Base-by-base conservation (phyloP, 176 grass and related monocot genomes). In the Musa schizocarpa region DNA sequence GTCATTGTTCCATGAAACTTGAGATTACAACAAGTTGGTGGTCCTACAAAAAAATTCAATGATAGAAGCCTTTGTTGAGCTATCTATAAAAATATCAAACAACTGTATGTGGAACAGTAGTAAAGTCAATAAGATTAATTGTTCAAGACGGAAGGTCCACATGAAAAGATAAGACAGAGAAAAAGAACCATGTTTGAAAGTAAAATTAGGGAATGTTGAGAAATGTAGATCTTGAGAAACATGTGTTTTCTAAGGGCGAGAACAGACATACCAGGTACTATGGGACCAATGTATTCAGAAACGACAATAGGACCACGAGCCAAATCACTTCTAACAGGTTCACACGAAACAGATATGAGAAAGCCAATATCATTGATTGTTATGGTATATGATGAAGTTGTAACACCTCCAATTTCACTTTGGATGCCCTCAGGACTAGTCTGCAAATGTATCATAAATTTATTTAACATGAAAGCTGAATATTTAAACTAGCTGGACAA, bases 301-400 rank as follows among this genome's bases (percentile, higher is more conserved):
- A 82, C 72, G 78, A 91, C 75, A 76, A 82, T 84, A 80, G 84
- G 85, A 82, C 95, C 95, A 82, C 73, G 73, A 78, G 83, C 80
- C 65, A 88, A 84, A 11, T 98, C 95, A 75, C 70, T 93, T 91
- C 95, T 91, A 80, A 93, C 69, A 66, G 95, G 95, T 68, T 89
- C 74, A 54, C 90, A 98, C 9, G 87, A 93, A 71, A 93, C 88
- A 79, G 72, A 91, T 79, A 98, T 54, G 70, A 82, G 75, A 13
- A 80, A 91, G 67, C 86, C 90, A 83, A 98, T 89, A 78, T 98
- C 90, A 76, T 81, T 25, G 0, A 88, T 85, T 68, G 84, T 81
- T 77, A 98, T 83, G 81, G 84, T 87, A 78, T 93, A 98, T 65
- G 95, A 98, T 82, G 83, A 80, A 71, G 79, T 82, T 80, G 73